A percentile compares a stretch with the other conserved stretches of the same genome.
These are phyloP conservation scores for Exidia glandulosa DNA, from an alignment of 768 basidiomycete species.

Conservation along the genomic window DNA sequence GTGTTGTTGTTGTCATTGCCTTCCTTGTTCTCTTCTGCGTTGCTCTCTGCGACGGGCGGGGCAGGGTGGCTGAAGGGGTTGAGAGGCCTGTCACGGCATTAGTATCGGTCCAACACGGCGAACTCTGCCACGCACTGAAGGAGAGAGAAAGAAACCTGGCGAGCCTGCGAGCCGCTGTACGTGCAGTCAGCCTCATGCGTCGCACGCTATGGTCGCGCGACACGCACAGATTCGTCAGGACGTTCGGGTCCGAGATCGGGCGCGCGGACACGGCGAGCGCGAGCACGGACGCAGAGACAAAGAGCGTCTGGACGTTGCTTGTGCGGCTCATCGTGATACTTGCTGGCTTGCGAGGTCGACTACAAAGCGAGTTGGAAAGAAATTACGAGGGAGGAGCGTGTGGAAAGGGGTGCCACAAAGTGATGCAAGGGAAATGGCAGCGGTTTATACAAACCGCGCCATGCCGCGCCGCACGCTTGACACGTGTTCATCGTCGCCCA, in stretches of 20 bases:
- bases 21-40: not conserved
- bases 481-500: not conserved
- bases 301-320: slow-evolving; percentile 13
- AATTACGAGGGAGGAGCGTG: not conserved
- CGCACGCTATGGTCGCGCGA: not conserved
- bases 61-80: not conserved
- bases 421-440: not conserved
- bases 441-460: not conserved
- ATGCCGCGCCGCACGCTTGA: not conserved
- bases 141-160: not conserved
- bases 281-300: slow-evolving; percentile 29
- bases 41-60: not conserved
- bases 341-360: not conserved
- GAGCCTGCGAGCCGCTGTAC: not conserved
- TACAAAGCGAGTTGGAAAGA: not conserved
- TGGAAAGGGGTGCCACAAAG: not conserved
- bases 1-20: not conserved
- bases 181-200: not conserved
- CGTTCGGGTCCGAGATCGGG: slow-evolving; percentile 17
- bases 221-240: not conserved
- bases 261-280: slow-evolving; percentile 35
- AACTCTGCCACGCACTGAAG: not conserved
- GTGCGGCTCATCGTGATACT: not conserved
- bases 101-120: not conserved
- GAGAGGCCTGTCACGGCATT: not conserved